Conservation (phyloP, 2,329 filamentous ascomycete genomes). For the Pseudopyricularia javanii region DNA sequence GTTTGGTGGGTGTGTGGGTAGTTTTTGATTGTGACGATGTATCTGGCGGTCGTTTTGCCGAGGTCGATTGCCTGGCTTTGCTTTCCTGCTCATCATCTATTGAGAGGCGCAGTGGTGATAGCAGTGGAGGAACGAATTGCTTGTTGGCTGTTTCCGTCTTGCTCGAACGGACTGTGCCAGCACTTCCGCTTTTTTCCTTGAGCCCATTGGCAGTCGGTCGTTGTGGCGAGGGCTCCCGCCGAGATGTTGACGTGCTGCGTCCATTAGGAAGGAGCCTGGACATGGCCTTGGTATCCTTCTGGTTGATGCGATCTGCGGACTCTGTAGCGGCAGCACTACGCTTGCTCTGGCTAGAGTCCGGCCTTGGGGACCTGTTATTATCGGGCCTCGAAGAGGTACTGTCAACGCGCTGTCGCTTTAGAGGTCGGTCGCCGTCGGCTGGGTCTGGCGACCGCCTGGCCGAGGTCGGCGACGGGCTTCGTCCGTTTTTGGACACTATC, state of each 20-base stretch:
- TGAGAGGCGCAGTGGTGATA: constrained; percentile 38
- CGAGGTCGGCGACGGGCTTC: neutral
- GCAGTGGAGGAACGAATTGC: constrained; percentile 32
- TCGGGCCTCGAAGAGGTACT: neutral
- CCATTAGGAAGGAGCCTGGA: neutral
- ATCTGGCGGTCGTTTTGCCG: constrained; percentile 18
- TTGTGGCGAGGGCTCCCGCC: constrained; percentile 4
- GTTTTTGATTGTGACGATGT: constrained; percentile 15
- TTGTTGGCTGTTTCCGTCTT: constrained; percentile 21
- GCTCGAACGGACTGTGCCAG: constrained; percentile 12
- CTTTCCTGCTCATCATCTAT: constrained; percentile 24
- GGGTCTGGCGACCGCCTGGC: constrained; percentile 1
- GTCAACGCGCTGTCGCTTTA: neutral
- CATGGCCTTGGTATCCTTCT: neutral
- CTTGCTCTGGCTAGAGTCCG: neutral
- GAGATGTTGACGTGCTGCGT: neutral
- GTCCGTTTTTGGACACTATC: neutral
- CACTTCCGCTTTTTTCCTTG: constrained; percentile 16
- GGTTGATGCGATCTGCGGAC: neutral
- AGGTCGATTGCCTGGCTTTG: constrained; percentile 6
- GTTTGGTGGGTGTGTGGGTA: constrained; percentile 21
- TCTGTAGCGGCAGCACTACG: neutral
- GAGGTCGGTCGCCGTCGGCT: neutral
- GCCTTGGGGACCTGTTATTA: neutral
- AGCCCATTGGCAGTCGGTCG: constrained; percentile 23